Conservation (phyloP, 345 rosid species). For the Raphanus sativus region DNA sequence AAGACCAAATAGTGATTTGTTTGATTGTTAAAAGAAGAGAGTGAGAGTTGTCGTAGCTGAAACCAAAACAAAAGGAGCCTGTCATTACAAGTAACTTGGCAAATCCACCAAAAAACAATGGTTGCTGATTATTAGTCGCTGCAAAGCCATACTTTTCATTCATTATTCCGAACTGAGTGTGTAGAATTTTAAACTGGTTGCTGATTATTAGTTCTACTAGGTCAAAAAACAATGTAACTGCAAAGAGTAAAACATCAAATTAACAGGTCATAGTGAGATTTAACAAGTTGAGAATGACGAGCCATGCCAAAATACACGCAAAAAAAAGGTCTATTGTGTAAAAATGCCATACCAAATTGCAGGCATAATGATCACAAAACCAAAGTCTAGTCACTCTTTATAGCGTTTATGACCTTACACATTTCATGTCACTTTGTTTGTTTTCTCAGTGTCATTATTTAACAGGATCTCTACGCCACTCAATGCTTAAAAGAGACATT, state of each 20-base stretch:
- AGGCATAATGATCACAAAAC: conserved; percentile 1
- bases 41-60: background rate
- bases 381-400: background rate
- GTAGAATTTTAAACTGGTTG: background rate
- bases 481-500: too few species aligned
- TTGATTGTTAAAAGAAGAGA: background rate
- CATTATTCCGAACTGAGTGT: background rate
- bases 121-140: too few species aligned
- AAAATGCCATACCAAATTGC: conserved; percentile 7
- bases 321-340: background rate
- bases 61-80: background rate
- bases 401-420: background rate
- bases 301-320: too few species aligned
- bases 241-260: background rate
- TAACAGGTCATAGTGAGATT: background rate
- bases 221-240: background rate
- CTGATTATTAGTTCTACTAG: background rate
- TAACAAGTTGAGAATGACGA: background rate
- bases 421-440: background rate
- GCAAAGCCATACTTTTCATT: conserved; percentile 23
- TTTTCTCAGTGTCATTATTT: background rate
- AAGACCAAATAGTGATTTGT: too few species aligned
- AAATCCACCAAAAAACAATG: too few species aligned
- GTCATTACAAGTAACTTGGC: conserved; percentile 34
- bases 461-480: too few species aligned